These are phyloP conservation scores for Metarhizium guizhouense DNA, from an alignment of 2,329 filamentous ascomycete species.

Conservation along the genomic window DNA sequence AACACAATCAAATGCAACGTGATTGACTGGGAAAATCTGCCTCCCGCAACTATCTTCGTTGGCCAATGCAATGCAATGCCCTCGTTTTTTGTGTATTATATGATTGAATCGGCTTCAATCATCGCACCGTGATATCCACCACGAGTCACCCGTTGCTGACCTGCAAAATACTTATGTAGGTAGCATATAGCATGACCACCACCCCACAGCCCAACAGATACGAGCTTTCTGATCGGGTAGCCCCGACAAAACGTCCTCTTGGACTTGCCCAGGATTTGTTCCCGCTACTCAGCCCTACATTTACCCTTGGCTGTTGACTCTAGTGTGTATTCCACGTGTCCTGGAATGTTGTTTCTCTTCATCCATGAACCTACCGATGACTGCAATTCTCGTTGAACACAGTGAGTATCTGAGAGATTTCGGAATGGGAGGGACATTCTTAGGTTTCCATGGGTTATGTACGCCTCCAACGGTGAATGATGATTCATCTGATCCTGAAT, in stretches of 20 bases:
- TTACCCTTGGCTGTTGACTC: slow-evolving; percentile 18
- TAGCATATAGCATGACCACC: background rate
- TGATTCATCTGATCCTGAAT: slow-evolving; percentile 8
- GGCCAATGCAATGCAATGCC: too few relatives aligned
- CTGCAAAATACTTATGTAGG: too few relatives aligned
- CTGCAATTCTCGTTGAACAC: slow-evolving; percentile 13
- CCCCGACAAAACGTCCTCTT: too few relatives aligned
- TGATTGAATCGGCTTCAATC: too few relatives aligned
- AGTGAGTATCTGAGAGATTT: slow-evolving; percentile 15
- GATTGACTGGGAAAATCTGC: too few relatives aligned
- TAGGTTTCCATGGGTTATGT: slow-evolving; percentile 1
- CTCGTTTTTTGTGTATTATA: too few relatives aligned
- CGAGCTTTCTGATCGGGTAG: background rate
- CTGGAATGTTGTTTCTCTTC: slow-evolving; percentile 1
- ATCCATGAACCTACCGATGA: slow-evolving; percentile 15
- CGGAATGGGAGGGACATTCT: slow-evolving; percentile 12
- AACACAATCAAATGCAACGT: too few relatives aligned
- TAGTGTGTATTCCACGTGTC: slow-evolving; percentile 14
- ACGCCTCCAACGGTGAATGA: slow-evolving; percentile 6
- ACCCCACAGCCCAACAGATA: background rate
- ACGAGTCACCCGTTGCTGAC: too few relatives aligned
- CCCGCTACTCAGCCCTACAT: slow-evolving; percentile 8
- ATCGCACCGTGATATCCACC: background rate
- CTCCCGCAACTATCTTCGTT: too few relatives aligned
- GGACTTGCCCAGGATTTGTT: background rate